phyloP scores from a whole-genome alignment of 2,329 filamentous ascomycete species.

The Phaeosphaeriaceae sp. region DNA sequence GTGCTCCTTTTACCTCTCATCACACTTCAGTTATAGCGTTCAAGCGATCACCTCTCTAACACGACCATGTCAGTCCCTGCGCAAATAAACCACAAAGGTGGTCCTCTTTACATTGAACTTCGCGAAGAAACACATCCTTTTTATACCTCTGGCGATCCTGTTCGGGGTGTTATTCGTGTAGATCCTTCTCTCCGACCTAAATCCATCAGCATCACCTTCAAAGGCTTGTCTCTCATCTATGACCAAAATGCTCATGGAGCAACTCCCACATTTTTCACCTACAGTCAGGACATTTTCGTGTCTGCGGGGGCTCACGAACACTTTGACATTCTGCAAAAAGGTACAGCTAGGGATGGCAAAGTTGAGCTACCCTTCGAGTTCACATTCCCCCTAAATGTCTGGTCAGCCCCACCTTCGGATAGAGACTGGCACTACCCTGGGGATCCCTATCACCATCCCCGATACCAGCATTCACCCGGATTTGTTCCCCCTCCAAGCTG shows the following conservation, averaged over 20 bases:
- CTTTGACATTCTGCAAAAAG: constrained; percentile 30
- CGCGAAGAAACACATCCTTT: constrained; percentile 12
- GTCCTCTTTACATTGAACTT: constrained; percentile 24
- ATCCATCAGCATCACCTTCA: constrained; percentile 23
- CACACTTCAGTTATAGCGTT: background rate
- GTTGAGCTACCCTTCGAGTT: constrained; percentile 37
- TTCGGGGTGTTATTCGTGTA: constrained; percentile 29
- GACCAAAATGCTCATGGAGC: constrained; percentile 16
- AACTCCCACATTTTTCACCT: constrained; percentile 25
- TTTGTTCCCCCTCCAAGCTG: constrained; percentile 27
- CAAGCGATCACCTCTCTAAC: background rate
- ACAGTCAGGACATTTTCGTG: constrained; percentile 24
- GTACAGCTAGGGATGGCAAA: constrained; percentile 23
- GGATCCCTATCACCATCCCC: constrained; percentile 27
- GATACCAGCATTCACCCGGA: constrained; percentile 34
- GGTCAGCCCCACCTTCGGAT: constrained; percentile 17
- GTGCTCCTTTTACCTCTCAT: background rate
- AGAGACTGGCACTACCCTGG: constrained; percentile 20
- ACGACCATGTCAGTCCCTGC: constrained; percentile 13
- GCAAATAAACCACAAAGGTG: constrained; percentile 18
- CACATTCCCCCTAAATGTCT: constrained; percentile 27
- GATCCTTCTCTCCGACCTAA: constrained; percentile 25
- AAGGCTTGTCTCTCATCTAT: constrained; percentile 18
- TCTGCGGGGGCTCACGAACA: constrained; percentile 22
- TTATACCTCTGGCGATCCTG: constrained; percentile 28